Base-by-base conservation (phyloP, 768 basidiomycete species). In the Naganishia antarctica region DNA sequence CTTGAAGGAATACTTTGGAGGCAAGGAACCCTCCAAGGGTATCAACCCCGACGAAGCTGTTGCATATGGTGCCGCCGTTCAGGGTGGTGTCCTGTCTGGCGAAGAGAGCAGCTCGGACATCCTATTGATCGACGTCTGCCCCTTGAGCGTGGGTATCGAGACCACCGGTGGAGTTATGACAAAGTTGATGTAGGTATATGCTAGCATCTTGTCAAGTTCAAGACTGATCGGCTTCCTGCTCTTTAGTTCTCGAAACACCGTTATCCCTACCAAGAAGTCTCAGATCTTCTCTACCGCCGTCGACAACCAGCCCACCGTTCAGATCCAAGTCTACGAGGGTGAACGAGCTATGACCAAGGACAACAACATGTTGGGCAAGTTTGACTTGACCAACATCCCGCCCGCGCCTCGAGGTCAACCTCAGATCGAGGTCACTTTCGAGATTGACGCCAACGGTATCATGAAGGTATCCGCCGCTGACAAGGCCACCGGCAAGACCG, bases 41-140 rank as follows among this genome's bases (percentile, higher is more conserved):
- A 97, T 98, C 83, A 97, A 98, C 86, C 94, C 94, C 59, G 94
- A 98, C 70, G 94, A 97, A 81, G 93, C 94, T 63, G 92, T 98
- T 64, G 94, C 94, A 21, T 96, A 96, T 79, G 93, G 94, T 88
- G 94, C 94, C 65, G 94, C 94, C 60, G 91, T 98, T 69, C 94
- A 99, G 80, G 94, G 90, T 80, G 94, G 91, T 82, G 93, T 99
- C 72, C 88, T 99, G 66, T 88, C 91, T 48, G 94, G 94, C 60
- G 91, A 91, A 73, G 88, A 90, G 76, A 89, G 88, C 65, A 88
- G 87, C 66, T 84, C 83, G 60, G 92, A 90, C 70, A 84, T 97
- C 68, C 89, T 97, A 66, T 87, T 98, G 64, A 91, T 97, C 74
- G 94, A 98, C 79, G 93, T 98, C 65, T 71, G 82, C 89, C 64